Base-by-base conservation (phyloP, 2,329 filamentous ascomycete species). In the Pseudopyrenochaeta lycopersici region DNA sequence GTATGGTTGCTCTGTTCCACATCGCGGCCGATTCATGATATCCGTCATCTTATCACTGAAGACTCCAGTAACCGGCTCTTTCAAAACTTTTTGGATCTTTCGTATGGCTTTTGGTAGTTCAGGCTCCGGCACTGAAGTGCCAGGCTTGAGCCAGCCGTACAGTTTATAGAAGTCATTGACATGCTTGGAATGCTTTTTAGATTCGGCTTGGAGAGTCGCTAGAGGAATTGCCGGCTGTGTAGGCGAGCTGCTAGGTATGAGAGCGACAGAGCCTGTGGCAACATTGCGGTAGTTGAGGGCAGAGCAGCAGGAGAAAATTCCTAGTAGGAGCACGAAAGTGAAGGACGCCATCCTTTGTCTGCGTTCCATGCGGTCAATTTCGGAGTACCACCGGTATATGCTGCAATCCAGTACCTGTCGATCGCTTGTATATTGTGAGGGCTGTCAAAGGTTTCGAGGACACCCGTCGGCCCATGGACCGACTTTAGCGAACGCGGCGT, bases 111-210 rank as follows among this genome's bases (percentile, higher is more conserved):
- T 43, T 2, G 66, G 62, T 12, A 72, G 48, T 2, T 70, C 61
- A 10, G 29, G 15, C 32, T 70, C 67, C n/a, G 54, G 54, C 7
- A 72, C 60, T 5, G 53, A 62, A 6, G 49, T 49, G 31, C 66
- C 60, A 7, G 60, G 56, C 27, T 54, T 55, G 21, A 69, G 46
- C 68, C 65, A 72, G 17, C 69, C 69, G 30, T 69, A 72, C 1
- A 67, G 54, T 39, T 57, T 68, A 50, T 66, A 70, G 46, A 71
- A 72, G 33, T 71, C 62, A 36, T 72, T 67, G 23, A 71, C 54
- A 53, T 70, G 60, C 23, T 66, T 64, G 12, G 56, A 56, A 44
- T 70, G 63, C 36, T 58, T 54, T n/a, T 47, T 61, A 14, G 52
- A 53, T 18, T 70, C 54, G 7, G 12, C 20, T 20, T 43, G 21